Conservation (phyloP, 2,329 filamentous ascomycete genomes). For the Aureobasidium sp. region DNA sequence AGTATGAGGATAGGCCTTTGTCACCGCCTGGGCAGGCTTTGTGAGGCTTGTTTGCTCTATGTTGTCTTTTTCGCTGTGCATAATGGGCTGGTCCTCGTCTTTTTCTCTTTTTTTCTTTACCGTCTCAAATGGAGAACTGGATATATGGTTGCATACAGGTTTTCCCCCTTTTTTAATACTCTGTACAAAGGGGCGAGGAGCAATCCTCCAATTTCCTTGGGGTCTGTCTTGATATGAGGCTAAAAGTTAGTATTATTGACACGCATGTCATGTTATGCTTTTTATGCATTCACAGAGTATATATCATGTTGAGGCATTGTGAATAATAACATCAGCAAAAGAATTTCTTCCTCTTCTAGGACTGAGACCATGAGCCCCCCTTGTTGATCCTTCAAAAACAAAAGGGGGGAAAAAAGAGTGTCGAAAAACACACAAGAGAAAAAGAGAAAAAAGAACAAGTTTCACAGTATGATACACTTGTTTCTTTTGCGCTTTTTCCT, state of each 20-base stretch:
- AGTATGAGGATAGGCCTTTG: not conserved
- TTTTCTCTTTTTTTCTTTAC: too few relatives aligned
- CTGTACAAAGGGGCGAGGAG: not conserved
- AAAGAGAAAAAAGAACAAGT: not conserved
- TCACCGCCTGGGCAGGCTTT: slow-evolving; percentile 4
- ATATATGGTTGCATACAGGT: too few relatives aligned
- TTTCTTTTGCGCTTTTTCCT: not conserved
- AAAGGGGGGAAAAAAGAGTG: not conserved
- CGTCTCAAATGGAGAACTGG: too few relatives aligned
- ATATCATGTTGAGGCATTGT: too few relatives aligned
- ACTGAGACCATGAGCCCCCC: too few relatives aligned
- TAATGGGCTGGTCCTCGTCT: not conserved
- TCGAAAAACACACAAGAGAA: not conserved
- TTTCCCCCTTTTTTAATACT: not conserved
- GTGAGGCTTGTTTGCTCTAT: not conserved
- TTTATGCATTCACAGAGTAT: too few relatives aligned
- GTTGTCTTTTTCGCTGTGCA: not conserved
- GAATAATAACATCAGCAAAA: too few relatives aligned
- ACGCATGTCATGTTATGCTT: too few relatives aligned
- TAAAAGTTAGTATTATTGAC: too few relatives aligned
- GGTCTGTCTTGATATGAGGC: too few relatives aligned
- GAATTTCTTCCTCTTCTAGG: too few relatives aligned
- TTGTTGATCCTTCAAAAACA: not conserved
- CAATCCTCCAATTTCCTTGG: not conserved
- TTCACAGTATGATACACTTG: slow-evolving; percentile 11